phyloP scores from a whole-genome alignment of 2,329 filamentous ascomycete species.

The Sporothrix humicola region DNA sequence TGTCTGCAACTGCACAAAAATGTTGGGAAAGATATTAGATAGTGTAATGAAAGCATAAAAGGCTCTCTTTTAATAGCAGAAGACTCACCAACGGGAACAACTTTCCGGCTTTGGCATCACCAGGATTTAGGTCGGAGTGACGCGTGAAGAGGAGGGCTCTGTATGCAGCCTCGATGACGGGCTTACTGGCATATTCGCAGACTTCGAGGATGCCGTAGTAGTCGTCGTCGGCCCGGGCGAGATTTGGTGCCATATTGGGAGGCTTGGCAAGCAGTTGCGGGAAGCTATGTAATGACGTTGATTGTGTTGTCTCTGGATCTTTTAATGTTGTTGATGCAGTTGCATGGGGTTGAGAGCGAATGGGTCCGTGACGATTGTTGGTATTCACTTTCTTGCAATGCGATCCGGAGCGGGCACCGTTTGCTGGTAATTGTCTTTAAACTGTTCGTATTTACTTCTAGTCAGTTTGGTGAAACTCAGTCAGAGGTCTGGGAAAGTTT shows the following conservation, averaged over 20 bases:
- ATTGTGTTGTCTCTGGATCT: no score
- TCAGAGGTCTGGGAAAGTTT: no score
- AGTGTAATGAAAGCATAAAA: not conserved
- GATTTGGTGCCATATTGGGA: not conserved
- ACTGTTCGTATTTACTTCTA: no score
- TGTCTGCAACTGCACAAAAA: not conserved
- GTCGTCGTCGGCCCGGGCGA: not conserved
- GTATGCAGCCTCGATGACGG: not conserved
- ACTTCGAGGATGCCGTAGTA: constrained; percentile 1
- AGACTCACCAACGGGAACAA: not conserved
- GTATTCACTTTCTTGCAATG: no score
- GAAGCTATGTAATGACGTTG: no score
- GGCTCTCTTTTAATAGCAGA: no score
- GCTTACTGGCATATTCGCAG: not conserved
- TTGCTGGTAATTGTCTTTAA: no score
- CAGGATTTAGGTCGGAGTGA: not conserved
- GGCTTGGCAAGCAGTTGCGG: not conserved
- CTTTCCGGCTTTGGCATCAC: not conserved
- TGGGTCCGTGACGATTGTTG: no score
- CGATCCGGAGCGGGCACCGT: no score
- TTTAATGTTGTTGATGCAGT: no score
- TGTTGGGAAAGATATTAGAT: not conserved
- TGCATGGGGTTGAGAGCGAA: no score
- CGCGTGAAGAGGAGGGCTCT: not conserved
- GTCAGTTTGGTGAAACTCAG: no score